phyloP scores from a whole-genome alignment of 495 filamentous ascomycete genomes.

The Lasiosphaeria hispida region DNA sequence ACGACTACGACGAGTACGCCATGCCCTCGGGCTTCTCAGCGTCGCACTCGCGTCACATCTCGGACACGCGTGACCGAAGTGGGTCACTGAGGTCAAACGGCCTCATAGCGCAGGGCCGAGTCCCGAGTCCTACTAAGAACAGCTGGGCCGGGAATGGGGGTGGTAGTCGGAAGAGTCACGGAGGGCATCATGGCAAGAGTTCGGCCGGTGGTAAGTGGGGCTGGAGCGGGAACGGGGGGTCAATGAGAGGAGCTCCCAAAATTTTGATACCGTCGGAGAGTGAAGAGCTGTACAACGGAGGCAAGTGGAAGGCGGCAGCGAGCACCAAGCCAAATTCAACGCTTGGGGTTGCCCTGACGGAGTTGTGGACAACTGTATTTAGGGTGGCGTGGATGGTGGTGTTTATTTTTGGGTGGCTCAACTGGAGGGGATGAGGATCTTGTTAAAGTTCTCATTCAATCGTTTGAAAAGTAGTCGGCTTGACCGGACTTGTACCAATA shows the following conservation, averaged over 20 bases:
- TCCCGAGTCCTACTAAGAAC: slow-evolving; percentile 7
- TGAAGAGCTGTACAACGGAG: slow-evolving; percentile 33
- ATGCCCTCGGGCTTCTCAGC: slow-evolving; percentile 27
- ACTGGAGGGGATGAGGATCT: slow-evolving; percentile 33
- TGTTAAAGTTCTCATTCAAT: neutral
- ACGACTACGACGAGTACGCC: slow-evolving; percentile 40
- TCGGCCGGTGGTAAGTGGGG: slow-evolving; percentile 26
- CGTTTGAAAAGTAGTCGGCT: neutral
- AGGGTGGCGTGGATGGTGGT: slow-evolving; percentile 47
- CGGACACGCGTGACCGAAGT: slow-evolving; percentile 23
- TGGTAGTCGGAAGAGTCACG: slow-evolving; percentile 14
- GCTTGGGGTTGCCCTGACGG: slow-evolving; percentile 30
- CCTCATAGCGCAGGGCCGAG: slow-evolving; percentile 13
- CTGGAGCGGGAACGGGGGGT: slow-evolving; percentile 31
- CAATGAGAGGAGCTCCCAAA: slow-evolving; percentile 29
- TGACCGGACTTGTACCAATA: neutral
- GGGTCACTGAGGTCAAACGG: slow-evolving; percentile 21
- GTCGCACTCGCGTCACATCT: slow-evolving; percentile 21
- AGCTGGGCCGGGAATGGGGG: neutral
- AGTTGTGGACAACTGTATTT: slow-evolving; percentile 48
- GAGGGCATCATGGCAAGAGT: slow-evolving; percentile 12
- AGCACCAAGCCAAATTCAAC: slow-evolving; percentile 18
- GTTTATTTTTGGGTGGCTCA: slow-evolving; percentile 40
- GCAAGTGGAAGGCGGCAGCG: slow-evolving; percentile 32
- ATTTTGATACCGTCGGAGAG: slow-evolving; percentile 44